Conservation (phyloP, 495 filamentous ascomycete genomes). For the Astrothelium subdiscretum region DNA sequence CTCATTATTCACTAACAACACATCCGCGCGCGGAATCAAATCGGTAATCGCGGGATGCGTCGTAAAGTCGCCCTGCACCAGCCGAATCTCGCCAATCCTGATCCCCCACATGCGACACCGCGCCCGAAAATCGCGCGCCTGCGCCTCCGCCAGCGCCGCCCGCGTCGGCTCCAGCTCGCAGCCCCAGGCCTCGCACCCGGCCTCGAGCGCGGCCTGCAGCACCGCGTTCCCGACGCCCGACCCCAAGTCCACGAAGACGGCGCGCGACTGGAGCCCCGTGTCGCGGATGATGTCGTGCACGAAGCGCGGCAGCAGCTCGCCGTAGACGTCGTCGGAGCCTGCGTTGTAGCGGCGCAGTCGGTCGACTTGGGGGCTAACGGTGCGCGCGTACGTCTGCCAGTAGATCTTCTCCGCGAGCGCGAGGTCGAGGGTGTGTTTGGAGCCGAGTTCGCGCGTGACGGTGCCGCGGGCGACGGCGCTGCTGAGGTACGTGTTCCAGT, state of each 20-base stretch:
- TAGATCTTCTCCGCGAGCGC: conserved; percentile 71
- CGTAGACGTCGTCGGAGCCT: conserved; percentile 85
- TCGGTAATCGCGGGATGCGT: conserved; percentile 56
- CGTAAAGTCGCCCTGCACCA: conserved; percentile 78
- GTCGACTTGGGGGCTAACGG: conserved; percentile 78
- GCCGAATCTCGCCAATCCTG: conserved; percentile 59
- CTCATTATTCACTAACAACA: conserved; percentile 94
- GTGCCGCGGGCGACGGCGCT: conserved; percentile 39
- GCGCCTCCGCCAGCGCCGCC: conserved; percentile 18
- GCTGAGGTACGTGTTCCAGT: conserved; percentile 52
- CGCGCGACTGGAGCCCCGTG: conserved; percentile 60
- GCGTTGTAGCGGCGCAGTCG: conserved; percentile 71
- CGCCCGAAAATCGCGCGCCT: conserved; percentile 56
- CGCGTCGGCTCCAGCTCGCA: conserved; percentile 71
- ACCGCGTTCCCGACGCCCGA: conserved; percentile 94
- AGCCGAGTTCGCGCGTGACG: conserved; percentile 56
- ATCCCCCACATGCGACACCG: conserved; percentile 88
- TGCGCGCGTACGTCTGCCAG: conserved; percentile 79
- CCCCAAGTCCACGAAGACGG: conserved; percentile 87
- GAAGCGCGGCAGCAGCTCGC: conserved; percentile 79
- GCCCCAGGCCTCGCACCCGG: conserved; percentile 90
- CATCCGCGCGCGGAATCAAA: conserved; percentile 71
- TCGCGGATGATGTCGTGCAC: conserved; percentile 69
- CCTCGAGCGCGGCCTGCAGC: conserved; percentile 84
- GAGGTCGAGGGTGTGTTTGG: conserved; percentile 50